These are phyloP conservation scores for Beauveria sp. DNA, from an alignment of 2,329 filamentous ascomycete species.

Conservation along the genomic window DNA sequence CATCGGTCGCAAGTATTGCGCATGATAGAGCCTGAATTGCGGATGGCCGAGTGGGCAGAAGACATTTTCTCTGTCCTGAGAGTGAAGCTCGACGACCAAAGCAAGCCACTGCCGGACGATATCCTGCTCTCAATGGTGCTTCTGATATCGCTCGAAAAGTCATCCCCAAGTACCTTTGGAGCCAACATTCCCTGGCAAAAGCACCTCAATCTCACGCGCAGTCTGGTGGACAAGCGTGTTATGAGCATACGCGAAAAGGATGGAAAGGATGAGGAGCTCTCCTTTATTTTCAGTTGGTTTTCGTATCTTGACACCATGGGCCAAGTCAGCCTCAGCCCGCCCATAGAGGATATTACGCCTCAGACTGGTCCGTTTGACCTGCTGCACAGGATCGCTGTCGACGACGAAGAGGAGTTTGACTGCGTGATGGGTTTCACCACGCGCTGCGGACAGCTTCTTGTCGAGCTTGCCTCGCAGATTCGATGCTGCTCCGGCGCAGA, in stretches of 20 bases:
- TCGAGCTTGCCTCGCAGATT: slow-evolving; percentile 20
- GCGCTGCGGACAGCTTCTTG: slow-evolving; percentile 70
- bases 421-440: slow-evolving; percentile 59
- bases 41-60: slow-evolving; percentile 74
- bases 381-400: neutral
- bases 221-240: slow-evolving; percentile 61
- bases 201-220: slow-evolving; percentile 67
- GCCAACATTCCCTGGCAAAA: slow-evolving; percentile 75
- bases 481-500: neutral
- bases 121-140: slow-evolving; percentile 78
- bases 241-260: slow-evolving; percentile 30
- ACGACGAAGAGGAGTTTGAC: slow-evolving; percentile 57
- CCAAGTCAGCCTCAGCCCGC: slow-evolving; percentile 53
- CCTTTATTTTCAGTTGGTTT: slow-evolving; percentile 76
- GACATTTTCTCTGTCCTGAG: slow-evolving; percentile 70
- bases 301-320: slow-evolving; percentile 77
- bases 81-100: slow-evolving; percentile 53
- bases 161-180: slow-evolving; percentile 73
- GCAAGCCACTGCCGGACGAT: slow-evolving; percentile 59
- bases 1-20: slow-evolving; percentile 69
- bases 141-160: slow-evolving; percentile 75
- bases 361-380: slow-evolving; percentile 2
- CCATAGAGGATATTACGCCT: neutral
- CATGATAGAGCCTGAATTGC: slow-evolving; percentile 65
- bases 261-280: slow-evolving; percentile 51